Evolutionary conservation across 31 red algal genomes (phyloP), one percentile per base, ranked within the genome.

Genomic region (Asparagopsis taxiformis): DNA sequence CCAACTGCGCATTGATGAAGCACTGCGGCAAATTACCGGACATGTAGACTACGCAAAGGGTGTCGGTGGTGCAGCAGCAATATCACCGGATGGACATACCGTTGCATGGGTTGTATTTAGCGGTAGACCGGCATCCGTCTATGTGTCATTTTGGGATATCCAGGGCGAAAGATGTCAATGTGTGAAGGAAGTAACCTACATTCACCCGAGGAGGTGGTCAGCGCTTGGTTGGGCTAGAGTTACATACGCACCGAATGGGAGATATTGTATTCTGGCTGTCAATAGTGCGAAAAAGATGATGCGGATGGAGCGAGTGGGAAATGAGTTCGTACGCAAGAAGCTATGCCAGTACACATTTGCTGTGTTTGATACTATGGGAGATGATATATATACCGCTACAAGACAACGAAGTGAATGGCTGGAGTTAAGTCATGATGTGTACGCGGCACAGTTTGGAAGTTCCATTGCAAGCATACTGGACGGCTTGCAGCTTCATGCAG

Each of bases 71-170:
- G 48, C 73, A 15, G 70, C 60, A 3, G 73, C 72, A 16, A 19
- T 88, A 25, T 88, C 84, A 22, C 61, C 53, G 41, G 73, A 88
- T 51, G 84, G 53, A 2, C 11, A 28, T 17, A 46, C 34, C 2
- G 5, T 77, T 8, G 65, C 74, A 0, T 88, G 84, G 73, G 51
- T 79, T n/a, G 50, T 88, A 29, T 87, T 76, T 62, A 48, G 35
- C 15, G 49, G 46, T 7, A 4, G 20, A n/a, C 84, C 84, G 2
- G 55, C 84, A 24, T 31, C 51, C 15, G 59, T 63, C 2, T 74
- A 60, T 28, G 6, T 59, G 21, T 48, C 48, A 7, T 35, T 62
- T 10, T 54, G 31, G 30, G 25, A 36, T 20, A 24, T 59, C 9
- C 5, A 20, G 7, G 26, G n/a, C 1, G 11, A 28, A 15, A 11